Evolutionary conservation across 1,284 basidiomycete species (phyloP), one percentile per base, ranked within the genome.

Genomic region (Apiotrichum gamsii): DNA sequence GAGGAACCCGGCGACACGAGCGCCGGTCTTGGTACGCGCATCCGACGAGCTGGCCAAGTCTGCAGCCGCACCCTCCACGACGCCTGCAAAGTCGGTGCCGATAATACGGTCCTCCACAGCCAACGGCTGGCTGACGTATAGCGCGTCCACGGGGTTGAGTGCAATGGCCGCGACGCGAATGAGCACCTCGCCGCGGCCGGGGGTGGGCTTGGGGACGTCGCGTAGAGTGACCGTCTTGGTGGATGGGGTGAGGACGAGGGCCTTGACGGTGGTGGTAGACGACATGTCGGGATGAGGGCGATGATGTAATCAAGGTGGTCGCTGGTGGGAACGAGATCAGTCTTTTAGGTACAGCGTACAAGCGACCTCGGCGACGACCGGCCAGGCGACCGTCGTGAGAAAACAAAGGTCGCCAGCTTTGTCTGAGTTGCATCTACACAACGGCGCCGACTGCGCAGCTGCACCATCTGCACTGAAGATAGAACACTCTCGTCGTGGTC

Each of bases 1-100:
- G 10, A 45, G 30, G 16, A 50, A 50, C 5, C 48, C 48, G 2
- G 48, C 39, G 15, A 50, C 48, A 16, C 43, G 39, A 4, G 39
- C 30, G 14, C 48, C 48, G 4, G n/a, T 5, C 8, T 8, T 11
- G n/a, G 20, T 21, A 1, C 18, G 20, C 18, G 20, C 34, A 11
- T 39, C 48, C 9, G 10, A 13, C 3, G 20, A 30, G 5, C 19
- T 2, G 10, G 16, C 36, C 16, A 43, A 18, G 24, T 20, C 25
- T 11, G 16, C 23, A 20, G 16, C 24, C 3, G 35, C 34, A 14
- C 19, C 23, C 1, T 31, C 49, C 16, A 51, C 41, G 18, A 34
- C 45, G 28, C 49, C 49, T 3, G 50, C 41, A 41, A 52, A 52
- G 50, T 52, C 50, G 5, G 39, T 41, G 9, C 50, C 50, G 30